Evolutionary conservation across 2,329 filamentous ascomycete species (phyloP), one percentile per base, ranked within the genome.

Genomic region (Trichophaea hybrida): DNA sequence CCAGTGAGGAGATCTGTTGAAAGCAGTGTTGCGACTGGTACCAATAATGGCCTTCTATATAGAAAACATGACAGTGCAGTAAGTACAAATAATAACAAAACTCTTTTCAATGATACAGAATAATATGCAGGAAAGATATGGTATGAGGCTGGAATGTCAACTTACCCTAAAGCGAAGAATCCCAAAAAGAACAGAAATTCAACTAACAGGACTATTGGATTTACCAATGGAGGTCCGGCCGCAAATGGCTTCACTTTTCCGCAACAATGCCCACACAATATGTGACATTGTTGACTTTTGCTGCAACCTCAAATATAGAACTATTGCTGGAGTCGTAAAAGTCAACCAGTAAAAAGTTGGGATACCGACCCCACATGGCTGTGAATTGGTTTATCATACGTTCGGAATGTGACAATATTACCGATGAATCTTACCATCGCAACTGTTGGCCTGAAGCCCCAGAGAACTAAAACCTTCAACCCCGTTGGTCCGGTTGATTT

Each of bases 301-400:
- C 84, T 0, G 84, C 84, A 17, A 85, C 83, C 69, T 84, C 78
- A 68, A 94, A 94, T 7, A 93, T 86, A 2, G 84, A 86, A 1
- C 88, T 88, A 2, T 78, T 76, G 34, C 85, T 86, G 61, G 77
- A 76, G 70, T 93, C 88, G 73, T 93, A 94, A 72, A 88, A 93
- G 70, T 94, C 88, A 32, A 93, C 86, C 57, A 93, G 82, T 54
- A 94, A 75, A 69, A 89, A 82, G 68, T 85, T 91, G 1, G 88
- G 88, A 0, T 86, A 77, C 6, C 80, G 78, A 17, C 76, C 76
- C 85, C 85, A 93, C 52, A 66, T 67, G 3, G 63, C 73, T 74
- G 1, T 68, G 60, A 10, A 71, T 71, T 46, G 40, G 24, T 13
- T 6, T 6, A 46, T 5, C 10, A 17, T 46, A 7, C 13, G 40